These are phyloP conservation scores for Penicillium sp. DNA, from an alignment of 2,329 filamentous ascomycete species.

Conservation along the genomic window DNA sequence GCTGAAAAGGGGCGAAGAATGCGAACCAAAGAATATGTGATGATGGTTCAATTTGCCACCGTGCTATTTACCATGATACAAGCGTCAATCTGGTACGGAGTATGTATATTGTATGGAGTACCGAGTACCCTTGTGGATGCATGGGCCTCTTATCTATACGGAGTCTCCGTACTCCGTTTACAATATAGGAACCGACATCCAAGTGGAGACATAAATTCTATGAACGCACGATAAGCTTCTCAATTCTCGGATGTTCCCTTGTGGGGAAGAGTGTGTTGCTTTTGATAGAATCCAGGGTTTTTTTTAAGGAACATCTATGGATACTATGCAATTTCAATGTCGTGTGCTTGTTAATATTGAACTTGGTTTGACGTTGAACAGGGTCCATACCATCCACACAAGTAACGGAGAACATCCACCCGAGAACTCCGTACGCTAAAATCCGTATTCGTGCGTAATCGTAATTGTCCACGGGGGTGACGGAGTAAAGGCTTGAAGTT, in stretches of 20 bases:
- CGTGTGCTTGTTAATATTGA: background rate
- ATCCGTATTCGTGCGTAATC: background rate
- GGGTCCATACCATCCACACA: background rate
- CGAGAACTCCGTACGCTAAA: background rate
- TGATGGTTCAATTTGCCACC: background rate
- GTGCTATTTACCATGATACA: background rate
- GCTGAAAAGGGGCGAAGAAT: background rate
- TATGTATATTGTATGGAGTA: background rate
- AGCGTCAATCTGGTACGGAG: background rate
- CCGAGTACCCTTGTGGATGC: background rate
- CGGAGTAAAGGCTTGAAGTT: background rate
- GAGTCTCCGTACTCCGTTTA: background rate
- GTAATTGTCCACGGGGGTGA: background rate
- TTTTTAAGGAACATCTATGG: background rate
- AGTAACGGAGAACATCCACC: conserved; percentile 1
- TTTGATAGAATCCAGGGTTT: background rate
- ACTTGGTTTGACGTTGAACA: background rate
- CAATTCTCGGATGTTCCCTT: background rate
- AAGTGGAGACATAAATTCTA: background rate
- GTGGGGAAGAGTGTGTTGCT: background rate
- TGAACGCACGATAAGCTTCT: background rate
- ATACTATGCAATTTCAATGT: no score
- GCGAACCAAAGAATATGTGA: background rate
- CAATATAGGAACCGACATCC: background rate
- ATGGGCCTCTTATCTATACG: background rate